Base-by-base conservation (phyloP, 225 moss, liverwort and hornwort genomes). In the Pleurozium schreberi region DNA sequence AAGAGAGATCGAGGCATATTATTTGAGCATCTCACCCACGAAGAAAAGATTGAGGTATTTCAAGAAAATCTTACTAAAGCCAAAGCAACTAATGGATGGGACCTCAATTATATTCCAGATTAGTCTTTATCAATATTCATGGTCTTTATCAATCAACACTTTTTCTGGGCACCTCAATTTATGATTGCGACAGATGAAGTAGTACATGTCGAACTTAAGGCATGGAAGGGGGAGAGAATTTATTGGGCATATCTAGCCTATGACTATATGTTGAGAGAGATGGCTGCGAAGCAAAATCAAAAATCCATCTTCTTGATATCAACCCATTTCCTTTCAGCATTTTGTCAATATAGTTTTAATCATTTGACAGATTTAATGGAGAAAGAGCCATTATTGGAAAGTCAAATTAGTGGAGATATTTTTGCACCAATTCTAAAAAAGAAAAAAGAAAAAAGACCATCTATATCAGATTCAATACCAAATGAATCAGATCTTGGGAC, bases 21-120 rank as follows among this genome's bases (percentile, higher is more conserved):
- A 15, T 74, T 74, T 11, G 6, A 0, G 0, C 28, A 74, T 47
- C 18, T 31, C 1, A 47, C 18, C 0, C 18, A 0, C 18, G 74
- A 47, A 47, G 6, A 47, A 31, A 47, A 10, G 18, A 40, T 0
- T 0, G 28, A 28, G 3, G 2, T 45, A 2, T 45, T 45, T 0
- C 14, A 73, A 28, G 12, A 30, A 17, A 45, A 45, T 30, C 3
- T 73, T 10, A 0, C 0, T 10, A 73, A 28, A 73, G 2, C 15
- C 3, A 74, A 18, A 47, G 47, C 27, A 10, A 1, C 2, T 30
- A 2, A 74, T 6, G 10, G 6, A 47, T 30, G 18, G 18, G 6
- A 74, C 11, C 18, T 74, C 0, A 15, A 0, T 18, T 16, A 43
- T 1, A 71, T 71, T 17, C 10, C 5, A 42, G 1, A 42, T 14